These are phyloP conservation scores for Fonsecaea erecta DNA, from an alignment of 2,329 filamentous ascomycete genomes.

Conservation along the genomic window DNA sequence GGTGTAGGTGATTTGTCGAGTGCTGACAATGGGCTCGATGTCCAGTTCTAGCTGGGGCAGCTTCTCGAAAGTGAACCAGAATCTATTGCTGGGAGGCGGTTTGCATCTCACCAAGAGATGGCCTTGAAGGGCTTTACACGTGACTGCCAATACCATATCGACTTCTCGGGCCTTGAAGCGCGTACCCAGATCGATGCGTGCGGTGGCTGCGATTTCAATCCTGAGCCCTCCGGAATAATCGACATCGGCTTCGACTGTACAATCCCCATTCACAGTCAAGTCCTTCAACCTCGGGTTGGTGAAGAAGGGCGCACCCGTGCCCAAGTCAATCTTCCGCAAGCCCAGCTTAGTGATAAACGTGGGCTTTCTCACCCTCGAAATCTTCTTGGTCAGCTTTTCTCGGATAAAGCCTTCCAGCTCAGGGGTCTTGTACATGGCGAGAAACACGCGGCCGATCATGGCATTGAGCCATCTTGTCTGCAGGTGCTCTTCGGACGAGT, in stretches of 20 bases:
- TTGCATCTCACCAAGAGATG: conserved; percentile 87
- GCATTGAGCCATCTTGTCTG: conserved; percentile 95
- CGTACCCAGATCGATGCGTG: conserved; percentile 84
- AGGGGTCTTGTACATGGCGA: conserved; percentile 82
- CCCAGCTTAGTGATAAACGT: conserved; percentile 83
- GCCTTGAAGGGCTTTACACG: conserved; percentile 82
- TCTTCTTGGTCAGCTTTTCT: conserved; percentile 93
- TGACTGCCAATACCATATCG: conserved; percentile 82
- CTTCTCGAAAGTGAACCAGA: conserved; percentile 96
- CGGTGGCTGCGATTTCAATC: conserved; percentile 88
- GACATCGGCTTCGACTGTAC: conserved; percentile 82
- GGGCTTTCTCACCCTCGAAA: conserved; percentile 88
- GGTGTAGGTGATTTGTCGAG: conserved; percentile 91
- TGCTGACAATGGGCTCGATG: conserved; percentile 95
- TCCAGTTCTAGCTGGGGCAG: conserved; percentile 91
- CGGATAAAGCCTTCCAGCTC: conserved; percentile 79
- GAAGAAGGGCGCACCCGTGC: conserved; percentile 83
- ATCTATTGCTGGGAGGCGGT: conserved; percentile 88
- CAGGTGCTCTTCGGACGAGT: conserved; percentile 87
- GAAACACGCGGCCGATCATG: conserved; percentile 82
- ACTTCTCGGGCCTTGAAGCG: conserved; percentile 91
- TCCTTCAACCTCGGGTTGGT: conserved; percentile 88
- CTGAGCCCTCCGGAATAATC: conserved; percentile 88
- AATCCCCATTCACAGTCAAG: conserved; percentile 88
- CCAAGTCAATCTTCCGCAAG: conserved; percentile 83